Evolutionary conservation across 2,329 filamentous ascomycete genomes (phyloP).

Genomic region (Fusarium globosum): DNA sequence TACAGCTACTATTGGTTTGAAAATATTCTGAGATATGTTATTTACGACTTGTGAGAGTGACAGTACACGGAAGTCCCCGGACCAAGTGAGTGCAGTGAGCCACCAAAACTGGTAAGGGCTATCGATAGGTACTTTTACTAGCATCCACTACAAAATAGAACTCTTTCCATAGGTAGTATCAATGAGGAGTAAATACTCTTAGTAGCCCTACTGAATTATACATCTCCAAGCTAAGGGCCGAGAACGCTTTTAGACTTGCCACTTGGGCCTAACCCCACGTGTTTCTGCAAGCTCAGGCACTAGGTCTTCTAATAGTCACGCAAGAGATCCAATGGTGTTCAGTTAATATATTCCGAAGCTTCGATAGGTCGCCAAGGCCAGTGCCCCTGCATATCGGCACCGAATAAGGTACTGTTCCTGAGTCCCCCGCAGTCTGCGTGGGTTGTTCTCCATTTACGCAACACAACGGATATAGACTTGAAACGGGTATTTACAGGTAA

Average conservation of each 20-base stretch:
- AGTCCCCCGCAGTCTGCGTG: not conserved
- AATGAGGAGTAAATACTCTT: not conserved
- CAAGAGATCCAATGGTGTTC: not conserved
- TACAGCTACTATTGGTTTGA: not conserved
- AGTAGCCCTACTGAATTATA: not conserved
- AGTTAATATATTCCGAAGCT: not conserved
- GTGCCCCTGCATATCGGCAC: constrained; percentile 10
- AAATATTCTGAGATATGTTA: not conserved
- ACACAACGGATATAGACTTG: not conserved
- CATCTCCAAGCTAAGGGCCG: not conserved
- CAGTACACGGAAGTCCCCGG: not conserved
- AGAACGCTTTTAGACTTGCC: not conserved
- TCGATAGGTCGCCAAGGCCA: not conserved
- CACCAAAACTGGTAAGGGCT: too few species aligned
- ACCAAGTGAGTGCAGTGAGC: too few species aligned
- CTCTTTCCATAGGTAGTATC: rapidly evolving
- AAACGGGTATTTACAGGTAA: not conserved
- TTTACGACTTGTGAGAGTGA: not conserved
- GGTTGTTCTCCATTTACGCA: not conserved
- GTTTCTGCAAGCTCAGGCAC: not conserved
- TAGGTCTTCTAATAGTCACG: not conserved
- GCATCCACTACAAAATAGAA: not conserved
- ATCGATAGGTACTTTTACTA: not conserved
- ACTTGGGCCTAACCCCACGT: not conserved
- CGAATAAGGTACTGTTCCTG: not conserved